These are phyloP conservation scores for Digitaria exilis DNA, from an alignment of 202 grass and related monocot genomes.

Conservation along the genomic window DNA sequence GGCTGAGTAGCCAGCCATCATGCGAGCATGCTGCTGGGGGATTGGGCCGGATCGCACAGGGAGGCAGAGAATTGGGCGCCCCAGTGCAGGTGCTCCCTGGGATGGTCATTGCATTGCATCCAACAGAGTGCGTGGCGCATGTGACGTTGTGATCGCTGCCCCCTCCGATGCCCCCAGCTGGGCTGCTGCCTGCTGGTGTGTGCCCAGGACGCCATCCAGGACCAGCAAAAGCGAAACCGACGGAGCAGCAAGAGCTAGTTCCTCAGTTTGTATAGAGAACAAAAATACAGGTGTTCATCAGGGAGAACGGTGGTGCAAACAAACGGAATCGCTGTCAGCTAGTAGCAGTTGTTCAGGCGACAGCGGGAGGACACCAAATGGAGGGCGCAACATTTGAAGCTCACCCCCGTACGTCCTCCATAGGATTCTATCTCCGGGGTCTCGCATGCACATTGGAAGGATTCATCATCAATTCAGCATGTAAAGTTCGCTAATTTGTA, in stretches of 20 bases:
- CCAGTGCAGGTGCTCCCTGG: background rate
- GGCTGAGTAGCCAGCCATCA: constrained; percentile 12
- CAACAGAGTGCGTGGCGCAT: background rate
- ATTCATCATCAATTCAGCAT: background rate
- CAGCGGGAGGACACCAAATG: no score
- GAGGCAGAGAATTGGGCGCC: background rate
- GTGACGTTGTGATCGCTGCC: constrained; percentile 14
- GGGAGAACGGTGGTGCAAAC: background rate
- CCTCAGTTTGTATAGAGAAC: no score
- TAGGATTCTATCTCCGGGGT: background rate
- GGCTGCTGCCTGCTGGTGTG: no score
- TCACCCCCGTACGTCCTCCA: background rate
- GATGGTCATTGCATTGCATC: background rate
- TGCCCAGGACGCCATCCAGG: background rate
- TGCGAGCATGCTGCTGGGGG: constrained; percentile 10
- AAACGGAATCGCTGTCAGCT: background rate
- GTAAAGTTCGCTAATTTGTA: background rate
- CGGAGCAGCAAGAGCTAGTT: no score
- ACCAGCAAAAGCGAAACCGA: background rate
- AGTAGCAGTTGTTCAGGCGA: background rate
- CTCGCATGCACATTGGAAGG: background rate
- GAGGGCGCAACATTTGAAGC: no score
- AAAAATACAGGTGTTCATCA: no score
- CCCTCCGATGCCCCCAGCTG: background rate
- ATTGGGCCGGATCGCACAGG: background rate